These are phyloP conservation scores for Lactifluus pinguis DNA, from an alignment of 768 basidiomycete species.

Conservation along the genomic window DNA sequence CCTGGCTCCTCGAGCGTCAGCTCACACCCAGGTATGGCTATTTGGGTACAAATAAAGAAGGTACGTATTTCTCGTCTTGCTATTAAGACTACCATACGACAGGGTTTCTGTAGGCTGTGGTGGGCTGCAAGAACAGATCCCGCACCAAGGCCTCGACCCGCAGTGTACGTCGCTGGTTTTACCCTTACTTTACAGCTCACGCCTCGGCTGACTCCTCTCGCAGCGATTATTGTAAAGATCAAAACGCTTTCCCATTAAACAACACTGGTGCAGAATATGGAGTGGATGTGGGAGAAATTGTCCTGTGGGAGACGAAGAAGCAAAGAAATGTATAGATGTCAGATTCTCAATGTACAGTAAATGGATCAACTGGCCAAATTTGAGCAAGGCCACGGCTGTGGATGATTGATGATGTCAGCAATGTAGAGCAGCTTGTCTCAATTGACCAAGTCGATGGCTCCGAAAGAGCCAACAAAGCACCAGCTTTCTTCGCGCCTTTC, in stretches of 20 bases:
- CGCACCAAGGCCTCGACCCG: conserved; percentile 71
- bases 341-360: not conserved
- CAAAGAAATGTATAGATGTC: not conserved
- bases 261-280: not conserved
- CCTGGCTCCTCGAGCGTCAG: conserved; percentile 76
- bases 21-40: conserved; percentile 76
- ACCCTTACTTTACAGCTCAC: not conserved
- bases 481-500: conserved; percentile 65
- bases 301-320: not conserved
- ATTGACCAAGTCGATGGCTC: conserved; percentile 24
- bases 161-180: conserved; percentile 43
- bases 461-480: conserved; percentile 58
- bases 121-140: conserved; percentile 80
- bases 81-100: not conserved
- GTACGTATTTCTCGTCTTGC: conserved; percentile 11
- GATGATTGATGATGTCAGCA: not conserved
- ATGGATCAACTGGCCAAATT: no score
- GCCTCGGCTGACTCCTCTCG: not conserved
- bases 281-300: not conserved
- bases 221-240: conserved; percentile 42
- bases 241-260: conserved; percentile 30
- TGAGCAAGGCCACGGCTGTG: no score
- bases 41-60: conserved; percentile 71
- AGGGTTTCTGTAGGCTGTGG: conserved; percentile 38
- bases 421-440: not conserved